These are phyloP conservation scores for Alternaria longipes DNA, from an alignment of 2,329 filamentous ascomycete genomes.

Conservation along the genomic window DNA sequence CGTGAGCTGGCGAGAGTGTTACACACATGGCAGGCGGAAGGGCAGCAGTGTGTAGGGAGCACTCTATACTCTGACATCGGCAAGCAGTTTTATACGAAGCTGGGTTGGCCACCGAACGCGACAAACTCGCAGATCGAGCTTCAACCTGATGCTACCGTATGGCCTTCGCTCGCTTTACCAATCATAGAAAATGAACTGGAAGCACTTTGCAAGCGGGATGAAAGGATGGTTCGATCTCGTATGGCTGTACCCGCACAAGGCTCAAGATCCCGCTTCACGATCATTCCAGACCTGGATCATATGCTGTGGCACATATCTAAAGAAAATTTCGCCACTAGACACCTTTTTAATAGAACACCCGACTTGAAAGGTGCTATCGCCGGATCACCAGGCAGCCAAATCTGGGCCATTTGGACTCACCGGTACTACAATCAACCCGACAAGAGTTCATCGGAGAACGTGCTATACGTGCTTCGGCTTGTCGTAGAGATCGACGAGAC, in stretches of 20 bases:
- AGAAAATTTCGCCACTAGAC: constrained; percentile 75
- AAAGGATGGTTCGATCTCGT: constrained; percentile 63
- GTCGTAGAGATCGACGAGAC: constrained; percentile 62
- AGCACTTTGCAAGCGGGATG: constrained; percentile 58
- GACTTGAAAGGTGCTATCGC: constrained; percentile 73
- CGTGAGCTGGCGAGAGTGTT: constrained; percentile 65
- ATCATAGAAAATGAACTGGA: not conserved
- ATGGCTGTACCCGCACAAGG: constrained; percentile 53
- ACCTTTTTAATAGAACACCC: constrained; percentile 63
- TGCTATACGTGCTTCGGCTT: constrained; percentile 71
- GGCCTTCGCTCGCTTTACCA: not conserved
- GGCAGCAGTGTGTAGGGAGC: constrained; percentile 65
- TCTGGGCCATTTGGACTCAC: constrained; percentile 76
- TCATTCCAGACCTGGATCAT: constrained; percentile 71
- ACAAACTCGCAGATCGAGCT: constrained; percentile 74
- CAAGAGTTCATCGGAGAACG: constrained; percentile 63
- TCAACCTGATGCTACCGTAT: constrained; percentile 38
- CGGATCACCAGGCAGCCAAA: constrained; percentile 57
- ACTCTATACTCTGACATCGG: constrained; percentile 87
- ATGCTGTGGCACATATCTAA: constrained; percentile 78
- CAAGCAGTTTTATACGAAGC: constrained; percentile 76
- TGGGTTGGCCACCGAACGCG: constrained; percentile 76
- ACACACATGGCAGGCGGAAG: constrained; percentile 58
- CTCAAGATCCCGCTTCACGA: constrained; percentile 64
- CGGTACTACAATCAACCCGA: constrained; percentile 46